Percentiles rank a stretch among this genome's conserved stretches.
These are phyloP conservation scores for Neofusicoccum umdonicola DNA, from an alignment of 2,329 filamentous ascomycete species.

Conservation along the genomic window DNA sequence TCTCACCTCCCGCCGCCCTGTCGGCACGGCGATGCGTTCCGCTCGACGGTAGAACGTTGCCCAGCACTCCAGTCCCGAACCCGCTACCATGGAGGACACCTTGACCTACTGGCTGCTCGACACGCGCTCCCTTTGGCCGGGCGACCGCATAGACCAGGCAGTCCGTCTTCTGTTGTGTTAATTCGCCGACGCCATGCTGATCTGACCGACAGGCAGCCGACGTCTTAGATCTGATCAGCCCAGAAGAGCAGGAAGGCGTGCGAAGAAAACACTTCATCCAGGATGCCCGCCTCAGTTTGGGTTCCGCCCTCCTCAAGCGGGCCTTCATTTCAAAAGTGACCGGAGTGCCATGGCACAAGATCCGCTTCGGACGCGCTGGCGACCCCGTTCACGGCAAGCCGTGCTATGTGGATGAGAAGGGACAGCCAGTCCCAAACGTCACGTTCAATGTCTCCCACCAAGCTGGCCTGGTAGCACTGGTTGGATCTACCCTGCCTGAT, in stretches of 20 bases:
- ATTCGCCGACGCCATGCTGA: background rate
- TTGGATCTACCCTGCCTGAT: conserved; percentile 46
- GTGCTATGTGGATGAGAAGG: conserved; percentile 46
- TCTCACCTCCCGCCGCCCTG: background rate
- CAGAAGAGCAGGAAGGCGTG: conserved; percentile 57
- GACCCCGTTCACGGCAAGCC: conserved; percentile 52
- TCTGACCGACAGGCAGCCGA: conserved; percentile 37
- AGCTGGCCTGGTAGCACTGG: conserved; percentile 68
- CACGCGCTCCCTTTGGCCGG: conserved; percentile 46
- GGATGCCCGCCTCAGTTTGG: conserved; percentile 74
- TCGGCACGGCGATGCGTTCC: background rate
- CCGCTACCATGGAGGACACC: conserved; percentile 16
- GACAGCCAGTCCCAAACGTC: conserved; percentile 38
- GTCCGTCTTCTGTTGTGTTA: conserved; percentile 24
- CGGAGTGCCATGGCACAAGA: conserved; percentile 59
- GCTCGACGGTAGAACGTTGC: background rate
- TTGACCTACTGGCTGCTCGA: conserved; percentile 51
- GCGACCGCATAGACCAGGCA: conserved; percentile 42
- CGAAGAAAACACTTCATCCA: conserved; percentile 63
- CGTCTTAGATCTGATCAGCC: conserved; percentile 42
- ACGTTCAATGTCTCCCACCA: conserved; percentile 81
- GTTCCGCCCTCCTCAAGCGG: conserved; percentile 71
- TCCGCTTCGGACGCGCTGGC: conserved; percentile 56
- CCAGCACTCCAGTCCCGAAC: background rate
- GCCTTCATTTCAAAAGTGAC: conserved; percentile 61